Evolutionary conservation across 129 eudicot genomes (phyloP).

Genomic region (Artemisia tridentata): DNA sequence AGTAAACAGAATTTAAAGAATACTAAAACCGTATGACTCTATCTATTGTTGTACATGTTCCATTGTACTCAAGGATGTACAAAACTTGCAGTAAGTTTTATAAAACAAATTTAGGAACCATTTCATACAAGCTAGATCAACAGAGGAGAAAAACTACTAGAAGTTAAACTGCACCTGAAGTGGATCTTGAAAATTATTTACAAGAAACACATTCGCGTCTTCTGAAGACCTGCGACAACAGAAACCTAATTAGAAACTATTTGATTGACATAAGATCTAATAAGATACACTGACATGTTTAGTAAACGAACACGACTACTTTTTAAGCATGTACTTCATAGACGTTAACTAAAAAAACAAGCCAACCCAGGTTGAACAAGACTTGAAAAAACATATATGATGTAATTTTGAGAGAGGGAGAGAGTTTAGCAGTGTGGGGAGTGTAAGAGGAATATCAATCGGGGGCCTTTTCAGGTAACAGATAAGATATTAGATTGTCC

Average conservation of each 20-base stretch:
- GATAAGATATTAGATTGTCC: neutral
- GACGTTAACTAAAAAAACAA: neutral
- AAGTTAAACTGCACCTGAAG: slow-evolving; percentile 67
- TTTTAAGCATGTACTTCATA: neutral
- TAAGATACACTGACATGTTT: neutral
- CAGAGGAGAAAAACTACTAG: neutral
- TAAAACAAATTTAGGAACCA: neutral
- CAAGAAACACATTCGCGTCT: slow-evolving; percentile 92
- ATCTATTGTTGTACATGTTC: slow-evolving; percentile 1
- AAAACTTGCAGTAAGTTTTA: neutral
- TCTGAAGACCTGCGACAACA: slow-evolving; percentile 75
- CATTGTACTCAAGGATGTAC: neutral
- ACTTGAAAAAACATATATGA: slow-evolving; percentile 8
- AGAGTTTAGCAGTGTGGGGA: neutral
- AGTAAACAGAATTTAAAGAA: slow-evolving; percentile 10
- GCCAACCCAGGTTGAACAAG: slow-evolving; percentile 7
- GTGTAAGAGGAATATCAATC: neutral
- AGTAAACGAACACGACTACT: neutral
- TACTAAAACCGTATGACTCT: neutral
- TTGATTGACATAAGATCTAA: slow-evolving; percentile 1
- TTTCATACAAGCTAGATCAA: neutral
- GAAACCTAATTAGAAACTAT: slow-evolving; percentile 15
- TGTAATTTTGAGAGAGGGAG: neutral
- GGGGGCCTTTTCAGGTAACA: slow-evolving; percentile 1
- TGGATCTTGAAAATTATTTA: slow-evolving; percentile 93